These are phyloP conservation scores for Pichia sp. DNA, from an alignment of 1,139 yeast species.

Conservation along the genomic window DNA sequence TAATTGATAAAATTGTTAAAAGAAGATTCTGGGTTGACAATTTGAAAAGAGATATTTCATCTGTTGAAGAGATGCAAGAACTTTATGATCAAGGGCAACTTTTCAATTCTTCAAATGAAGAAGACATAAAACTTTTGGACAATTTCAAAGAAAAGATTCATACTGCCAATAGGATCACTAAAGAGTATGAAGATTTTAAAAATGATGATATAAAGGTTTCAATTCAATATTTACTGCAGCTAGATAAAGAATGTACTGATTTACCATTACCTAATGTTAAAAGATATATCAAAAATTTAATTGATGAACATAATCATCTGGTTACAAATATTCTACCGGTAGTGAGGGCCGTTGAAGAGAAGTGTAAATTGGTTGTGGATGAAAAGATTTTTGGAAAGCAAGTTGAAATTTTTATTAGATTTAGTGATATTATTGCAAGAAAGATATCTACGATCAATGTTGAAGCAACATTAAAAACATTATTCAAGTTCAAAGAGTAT, in stretches of 20 bases:
- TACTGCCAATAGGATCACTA: neutral
- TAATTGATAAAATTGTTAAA: slow-evolving; percentile 43
- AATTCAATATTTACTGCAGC: neutral
- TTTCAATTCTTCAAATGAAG: slow-evolving; percentile 28
- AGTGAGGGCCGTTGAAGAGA: slow-evolving; percentile 3
- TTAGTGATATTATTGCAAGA: slow-evolving; percentile 1
- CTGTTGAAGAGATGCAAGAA: slow-evolving; percentile 3
- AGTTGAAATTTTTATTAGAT: slow-evolving; percentile 3
- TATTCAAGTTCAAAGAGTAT: slow-evolving; percentile 5
- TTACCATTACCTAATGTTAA: slow-evolving; percentile 9
- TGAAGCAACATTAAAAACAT: neutral
- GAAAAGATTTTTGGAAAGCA: neutral
- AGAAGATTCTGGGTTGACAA: slow-evolving; percentile 43
- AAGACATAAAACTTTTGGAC: slow-evolving; percentile 3
- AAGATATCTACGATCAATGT: neutral
- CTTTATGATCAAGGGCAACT: slow-evolving; percentile 35
- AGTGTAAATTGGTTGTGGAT: neutral
- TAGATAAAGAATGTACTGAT: neutral
- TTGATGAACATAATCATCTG: slow-evolving; percentile 2
- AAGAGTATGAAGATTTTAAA: slow-evolving; percentile 4
- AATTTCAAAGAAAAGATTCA: slow-evolving; percentile 3
- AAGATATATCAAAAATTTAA: neutral
- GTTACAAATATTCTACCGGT: neutral
- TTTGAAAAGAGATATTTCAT: neutral
- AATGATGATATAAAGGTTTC: neutral